phyloP scores from a whole-genome alignment of 1,139 yeast species.

The Suhomyces kunorum region DNA sequence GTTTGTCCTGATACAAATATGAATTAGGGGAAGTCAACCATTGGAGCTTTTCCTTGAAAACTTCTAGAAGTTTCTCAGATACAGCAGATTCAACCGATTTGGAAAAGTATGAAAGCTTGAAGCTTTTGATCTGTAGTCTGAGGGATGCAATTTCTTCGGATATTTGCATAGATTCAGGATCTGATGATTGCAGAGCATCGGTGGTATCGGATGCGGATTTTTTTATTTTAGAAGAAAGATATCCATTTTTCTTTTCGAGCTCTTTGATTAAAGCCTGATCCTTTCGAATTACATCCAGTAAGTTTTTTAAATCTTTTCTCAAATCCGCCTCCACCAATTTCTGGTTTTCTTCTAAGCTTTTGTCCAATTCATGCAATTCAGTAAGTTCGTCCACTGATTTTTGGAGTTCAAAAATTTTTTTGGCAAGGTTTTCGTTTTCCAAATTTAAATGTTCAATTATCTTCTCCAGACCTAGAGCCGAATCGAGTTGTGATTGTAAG shows the following conservation, averaged over 20 bases:
- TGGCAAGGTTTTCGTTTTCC: constrained; percentile 51
- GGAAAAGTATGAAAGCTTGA: constrained; percentile 15
- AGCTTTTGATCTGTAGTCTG: constrained; percentile 20
- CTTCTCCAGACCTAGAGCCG: constrained; percentile 43
- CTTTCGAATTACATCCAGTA: constrained; percentile 29
- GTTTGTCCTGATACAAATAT: not conserved
- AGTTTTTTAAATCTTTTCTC: constrained; percentile 40
- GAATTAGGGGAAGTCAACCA: not conserved
- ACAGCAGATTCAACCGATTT: constrained; percentile 14
- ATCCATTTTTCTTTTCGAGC: constrained; percentile 34
- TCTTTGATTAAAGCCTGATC: constrained; percentile 30
- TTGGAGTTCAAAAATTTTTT: constrained; percentile 40
- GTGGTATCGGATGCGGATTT: not conserved
- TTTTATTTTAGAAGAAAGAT: constrained; percentile 23
- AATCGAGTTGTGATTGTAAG: constrained; percentile 47
- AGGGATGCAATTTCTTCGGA: constrained; percentile 19
- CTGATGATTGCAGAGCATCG: not conserved
- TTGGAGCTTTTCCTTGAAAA: not conserved
- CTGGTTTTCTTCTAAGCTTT: constrained; percentile 63
- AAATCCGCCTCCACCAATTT: constrained; percentile 57
- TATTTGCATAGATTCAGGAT: not conserved
- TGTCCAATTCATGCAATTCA: constrained; percentile 59
- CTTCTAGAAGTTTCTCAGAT: constrained; percentile 13
- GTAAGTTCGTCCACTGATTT: constrained; percentile 56
- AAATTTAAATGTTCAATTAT: constrained; percentile 58